Percentiles rank a stretch among this genome's conserved stretches.
Evolutionary conservation across 805 yeast genomes (phyloP).

Genomic region (Wickerhamomyces hampshirensis): DNA sequence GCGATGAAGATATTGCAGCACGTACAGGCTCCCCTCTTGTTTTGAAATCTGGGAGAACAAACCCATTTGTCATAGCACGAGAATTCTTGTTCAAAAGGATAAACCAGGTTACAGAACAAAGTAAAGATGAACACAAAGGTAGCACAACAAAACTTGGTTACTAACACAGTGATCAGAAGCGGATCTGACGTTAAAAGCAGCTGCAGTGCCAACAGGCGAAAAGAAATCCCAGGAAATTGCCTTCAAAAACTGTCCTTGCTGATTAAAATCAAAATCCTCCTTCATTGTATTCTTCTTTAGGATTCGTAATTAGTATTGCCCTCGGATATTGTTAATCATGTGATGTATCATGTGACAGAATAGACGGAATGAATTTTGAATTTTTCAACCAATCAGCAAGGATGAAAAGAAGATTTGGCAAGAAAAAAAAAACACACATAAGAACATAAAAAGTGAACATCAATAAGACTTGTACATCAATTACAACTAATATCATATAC

Average conservation of each 20-base stretch:
- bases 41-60: neutral
- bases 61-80: neutral
- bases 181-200: too few relatives aligned
- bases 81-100: neutral
- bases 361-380: neutral
- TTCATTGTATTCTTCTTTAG: too few relatives aligned
- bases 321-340: neutral
- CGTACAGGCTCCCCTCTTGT: neutral
- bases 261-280: too few relatives aligned
- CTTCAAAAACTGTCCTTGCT: too few relatives aligned
- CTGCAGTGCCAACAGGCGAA: too few relatives aligned
- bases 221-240: too few relatives aligned
- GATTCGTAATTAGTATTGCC: too few relatives aligned
- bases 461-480: neutral
- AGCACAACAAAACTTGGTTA: too few relatives aligned
- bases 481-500: slow-evolving; percentile 2
- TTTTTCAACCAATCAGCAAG: slow-evolving; percentile 13
- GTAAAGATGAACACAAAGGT: too few relatives aligned
- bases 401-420: slow-evolving; percentile 8
- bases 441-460: neutral
- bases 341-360: neutral
- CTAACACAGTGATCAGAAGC: too few relatives aligned
- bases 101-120: too few relatives aligned
- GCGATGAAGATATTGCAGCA: neutral
- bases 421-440: slow-evolving; percentile 6